These are phyloP conservation scores for Fulvia fulva DNA, from an alignment of 2,329 filamentous ascomycete genomes.

Conservation along the genomic window DNA sequence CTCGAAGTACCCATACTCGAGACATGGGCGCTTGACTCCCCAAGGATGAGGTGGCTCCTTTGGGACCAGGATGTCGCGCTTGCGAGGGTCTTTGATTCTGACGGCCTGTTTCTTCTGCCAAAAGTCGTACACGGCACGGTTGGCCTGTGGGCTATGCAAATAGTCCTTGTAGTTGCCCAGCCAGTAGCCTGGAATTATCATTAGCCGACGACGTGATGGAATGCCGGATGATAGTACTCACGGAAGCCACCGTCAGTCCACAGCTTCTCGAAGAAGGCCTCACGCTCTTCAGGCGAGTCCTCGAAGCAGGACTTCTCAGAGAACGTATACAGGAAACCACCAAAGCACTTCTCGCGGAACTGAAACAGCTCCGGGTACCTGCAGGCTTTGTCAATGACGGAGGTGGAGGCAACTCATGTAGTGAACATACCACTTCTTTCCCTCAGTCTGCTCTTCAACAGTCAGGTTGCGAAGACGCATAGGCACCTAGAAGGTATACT, in stretches of 20 bases:
- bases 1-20: conserved; percentile 48
- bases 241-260: conserved; percentile 19
- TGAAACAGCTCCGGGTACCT: conserved; percentile 42
- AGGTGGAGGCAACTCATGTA: background rate
- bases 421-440: conserved; percentile 34
- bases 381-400: too few species aligned
- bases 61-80: conserved; percentile 51
- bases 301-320: conserved; percentile 51
- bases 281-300: conserved; percentile 40
- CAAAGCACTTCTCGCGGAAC: conserved; percentile 52
- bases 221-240: background rate
- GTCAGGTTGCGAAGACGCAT: conserved; percentile 36
- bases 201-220: background rate
- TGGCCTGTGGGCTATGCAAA: conserved; percentile 14
- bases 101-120: conserved; percentile 52
- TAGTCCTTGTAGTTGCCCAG: conserved; percentile 17
- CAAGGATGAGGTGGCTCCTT: conserved; percentile 45
- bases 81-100: conserved; percentile 48
- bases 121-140: conserved; percentile 46
- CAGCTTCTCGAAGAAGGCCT: conserved; percentile 28
- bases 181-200: conserved; percentile 7
- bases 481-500: too few species aligned
- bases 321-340: conserved; percentile 57
- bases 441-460: conserved; percentile 48
- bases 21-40: conserved; percentile 42